Conservation (phyloP, 1,284 basidiomycete species). For the Trichosporon sp. region DNA sequence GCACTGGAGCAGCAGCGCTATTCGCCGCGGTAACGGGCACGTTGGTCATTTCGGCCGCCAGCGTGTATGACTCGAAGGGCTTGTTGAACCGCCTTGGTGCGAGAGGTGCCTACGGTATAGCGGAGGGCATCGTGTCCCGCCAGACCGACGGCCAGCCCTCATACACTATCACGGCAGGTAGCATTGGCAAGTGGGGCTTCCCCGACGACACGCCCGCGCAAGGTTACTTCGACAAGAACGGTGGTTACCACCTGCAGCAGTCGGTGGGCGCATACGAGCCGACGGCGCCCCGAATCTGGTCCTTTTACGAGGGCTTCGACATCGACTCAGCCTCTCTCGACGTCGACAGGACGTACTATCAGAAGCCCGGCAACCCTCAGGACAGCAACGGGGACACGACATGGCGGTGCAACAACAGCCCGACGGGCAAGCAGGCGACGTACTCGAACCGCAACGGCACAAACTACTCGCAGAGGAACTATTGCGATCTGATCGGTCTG, state of each 20-base stretch:
- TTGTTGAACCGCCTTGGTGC: background rate
- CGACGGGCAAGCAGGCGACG: conserved; percentile 4
- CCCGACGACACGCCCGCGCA: conserved; percentile 9
- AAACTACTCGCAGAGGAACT: conserved; percentile 7
- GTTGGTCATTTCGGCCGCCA: background rate
- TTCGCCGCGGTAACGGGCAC: background rate
- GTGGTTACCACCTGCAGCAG: conserved; percentile 7
- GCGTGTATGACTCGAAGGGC: background rate
- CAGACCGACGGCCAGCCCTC: background rate
- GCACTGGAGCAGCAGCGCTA: background rate
- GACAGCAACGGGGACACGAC: conserved; percentile 9
- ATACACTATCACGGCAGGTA: conserved; percentile 4
- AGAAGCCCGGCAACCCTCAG: conserved; percentile 1
- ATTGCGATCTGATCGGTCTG: conserved; percentile 10
- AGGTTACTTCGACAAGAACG: conserved; percentile 9
- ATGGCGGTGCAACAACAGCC: conserved; percentile 11
- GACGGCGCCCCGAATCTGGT: background rate
- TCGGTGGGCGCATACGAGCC: background rate
- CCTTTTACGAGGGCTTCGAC: background rate
- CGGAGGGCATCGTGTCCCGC: background rate
- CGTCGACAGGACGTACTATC: background rate
- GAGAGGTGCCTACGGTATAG: background rate
- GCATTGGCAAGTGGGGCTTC: background rate
- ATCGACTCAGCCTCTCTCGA: conserved; percentile 3
- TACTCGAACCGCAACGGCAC: background rate